Evolutionary conservation across 1,139 yeast species (phyloP).

Genomic region (Zygoascus sp.): DNA sequence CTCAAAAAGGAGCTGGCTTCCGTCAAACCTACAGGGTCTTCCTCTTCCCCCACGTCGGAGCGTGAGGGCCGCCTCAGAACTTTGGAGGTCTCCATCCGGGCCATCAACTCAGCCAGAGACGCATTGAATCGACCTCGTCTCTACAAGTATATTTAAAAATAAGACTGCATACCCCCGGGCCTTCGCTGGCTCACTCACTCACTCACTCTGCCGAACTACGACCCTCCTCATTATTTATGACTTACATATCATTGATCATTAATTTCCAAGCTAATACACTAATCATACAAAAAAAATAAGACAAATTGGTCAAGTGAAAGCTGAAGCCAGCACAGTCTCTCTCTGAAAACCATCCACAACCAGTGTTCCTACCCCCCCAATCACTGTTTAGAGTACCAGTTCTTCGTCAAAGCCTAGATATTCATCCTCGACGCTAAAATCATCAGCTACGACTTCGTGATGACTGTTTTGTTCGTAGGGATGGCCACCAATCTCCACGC

Average conservation of each 20-base stretch:
- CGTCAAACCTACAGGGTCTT: constrained; percentile 71
- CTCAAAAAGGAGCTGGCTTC: constrained; percentile 28
- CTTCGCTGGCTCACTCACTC: too few relatives aligned
- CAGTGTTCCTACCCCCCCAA: too few relatives aligned
- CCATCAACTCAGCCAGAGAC: constrained; percentile 30
- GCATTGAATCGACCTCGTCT: constrained; percentile 24
- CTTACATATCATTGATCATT: neutral
- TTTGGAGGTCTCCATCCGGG: constrained; percentile 31
- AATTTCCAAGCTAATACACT: neutral
- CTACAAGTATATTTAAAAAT: constrained; percentile 17
- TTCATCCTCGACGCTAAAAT: neutral
- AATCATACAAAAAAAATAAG: too few relatives aligned
- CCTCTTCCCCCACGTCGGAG: neutral
- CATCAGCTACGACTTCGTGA: neutral
- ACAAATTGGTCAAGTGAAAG: too few relatives aligned
- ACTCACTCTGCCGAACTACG: neutral
- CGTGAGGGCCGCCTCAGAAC: constrained; percentile 44
- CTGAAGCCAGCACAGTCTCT: too few relatives aligned
- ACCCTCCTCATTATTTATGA: neutral
- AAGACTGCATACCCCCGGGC: neutral
- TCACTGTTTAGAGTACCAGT: neutral
- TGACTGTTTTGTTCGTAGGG: neutral
- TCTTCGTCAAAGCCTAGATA: neutral
- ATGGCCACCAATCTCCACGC: constrained; percentile 33
- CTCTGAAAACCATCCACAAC: too few relatives aligned